Base-by-base conservation (phyloP, 2,329 filamentous ascomycete species). In the Calonectria multiphialidica region DNA sequence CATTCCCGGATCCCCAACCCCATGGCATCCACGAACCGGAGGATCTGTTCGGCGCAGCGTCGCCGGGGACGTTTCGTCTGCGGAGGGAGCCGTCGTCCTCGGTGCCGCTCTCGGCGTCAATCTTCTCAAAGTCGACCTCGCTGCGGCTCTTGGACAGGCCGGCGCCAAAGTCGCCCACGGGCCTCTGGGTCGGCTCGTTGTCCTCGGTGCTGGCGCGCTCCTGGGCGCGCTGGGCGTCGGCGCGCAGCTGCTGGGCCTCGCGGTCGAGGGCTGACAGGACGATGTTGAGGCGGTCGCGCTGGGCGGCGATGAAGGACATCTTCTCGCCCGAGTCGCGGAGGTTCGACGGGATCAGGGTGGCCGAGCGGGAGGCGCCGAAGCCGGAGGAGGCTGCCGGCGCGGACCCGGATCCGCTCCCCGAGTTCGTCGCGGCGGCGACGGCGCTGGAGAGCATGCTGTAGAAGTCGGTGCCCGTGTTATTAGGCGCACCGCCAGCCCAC, bases 81-180 rank as follows among this genome's bases (percentile, higher is more conserved):
- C 83, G 80, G 30, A 84, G 79, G 21, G 78, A 79, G 12, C 78
- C 86, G 37, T 86, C 87, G 55, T 90, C 90, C 79, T 90, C 92
- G 30, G 86, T 86, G 12, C 88, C 89, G 79, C 92, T 93, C 80
- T 96, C 93, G 40, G 92, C 91, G 74, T 97, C 94, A 76, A 97
- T 94, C 82, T 95, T 94, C 80, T 98, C 95, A 80, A 98, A 98
- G 78, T 98, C 96, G 23, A 90, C 91, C 81, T 98, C 95, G 82
- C 94, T 97, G 75, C 92, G 92, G 80, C 94, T 96, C 85, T 96
- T 96, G 78, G 91, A 93, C 78, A 98, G 84, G 3, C 87, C 91
- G 73, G 82, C 82, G 75, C 87, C 88, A 57, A 87, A 82, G n/a
- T 88, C 86, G 82, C 86, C 86, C 72, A 86, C 82, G 35, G 84